A percentile compares a stretch with the other conserved stretches of the same genome.
These are phyloP conservation scores for Discostella stelligeroides DNA, from an alignment of 108 stramenopile species.

Conservation along the genomic window DNA sequence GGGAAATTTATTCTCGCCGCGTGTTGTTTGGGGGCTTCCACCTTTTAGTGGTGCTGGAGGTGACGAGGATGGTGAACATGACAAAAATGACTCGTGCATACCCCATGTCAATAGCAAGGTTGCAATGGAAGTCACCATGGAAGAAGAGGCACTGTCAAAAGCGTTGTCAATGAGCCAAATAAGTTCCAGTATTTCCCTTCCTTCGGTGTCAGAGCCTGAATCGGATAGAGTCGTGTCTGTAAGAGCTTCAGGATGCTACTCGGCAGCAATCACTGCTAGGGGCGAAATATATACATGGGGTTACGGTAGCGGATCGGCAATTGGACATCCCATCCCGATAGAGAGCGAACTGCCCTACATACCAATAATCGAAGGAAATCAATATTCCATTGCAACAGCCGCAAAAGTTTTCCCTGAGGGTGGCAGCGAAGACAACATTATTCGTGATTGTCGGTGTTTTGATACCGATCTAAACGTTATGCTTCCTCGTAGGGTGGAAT, in stretches of 20 bases:
- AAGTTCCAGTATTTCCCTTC: constrained; percentile 11
- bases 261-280: constrained; percentile 65
- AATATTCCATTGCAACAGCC: constrained; percentile 33
- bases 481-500: constrained; percentile 66
- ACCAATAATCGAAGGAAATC: constrained; percentile 46
- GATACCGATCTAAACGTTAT: constrained; percentile 75
- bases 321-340: constrained; percentile 67
- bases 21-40: constrained; percentile 21
- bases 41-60: not conserved
- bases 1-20: constrained; percentile 49
- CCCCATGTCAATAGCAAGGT: constrained; percentile 37
- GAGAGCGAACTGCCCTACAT: constrained; percentile 38
- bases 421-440: constrained; percentile 34
- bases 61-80: not conserved
- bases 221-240: constrained; percentile 58
- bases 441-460: constrained; percentile 58
- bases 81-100: constrained; percentile 5
- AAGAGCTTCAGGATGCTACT: constrained; percentile 72
- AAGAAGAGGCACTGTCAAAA: constrained; percentile 47
- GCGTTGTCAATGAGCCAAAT: constrained; percentile 12
- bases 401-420: constrained; percentile 48
- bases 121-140: constrained; percentile 34
- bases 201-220: constrained; percentile 5
- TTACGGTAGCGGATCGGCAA: constrained; percentile 69
- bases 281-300: constrained; percentile 88